These are phyloP conservation scores for Penstemon barbatus DNA, from an alignment of 257 asterid species.

Conservation along the genomic window DNA sequence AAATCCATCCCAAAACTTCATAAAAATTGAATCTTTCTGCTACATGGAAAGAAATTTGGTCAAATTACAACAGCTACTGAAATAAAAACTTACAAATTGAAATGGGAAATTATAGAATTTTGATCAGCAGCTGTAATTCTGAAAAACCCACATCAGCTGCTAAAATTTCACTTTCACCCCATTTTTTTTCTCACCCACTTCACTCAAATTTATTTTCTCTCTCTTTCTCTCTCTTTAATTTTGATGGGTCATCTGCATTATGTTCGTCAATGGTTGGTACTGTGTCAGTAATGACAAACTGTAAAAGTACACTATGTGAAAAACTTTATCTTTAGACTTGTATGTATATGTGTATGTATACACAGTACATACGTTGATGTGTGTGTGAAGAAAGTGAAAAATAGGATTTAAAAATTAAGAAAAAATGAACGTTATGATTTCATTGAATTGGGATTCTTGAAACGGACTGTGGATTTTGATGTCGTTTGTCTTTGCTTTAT, in stretches of 20 bases:
- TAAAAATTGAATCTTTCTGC: constrained; percentile 28
- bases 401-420: background rate
- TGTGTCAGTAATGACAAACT: constrained; percentile 39
- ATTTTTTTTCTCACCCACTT: constrained; percentile 29
- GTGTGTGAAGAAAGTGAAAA: background rate
- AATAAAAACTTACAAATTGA: constrained; percentile 37
- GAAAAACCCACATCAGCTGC: constrained; percentile 55
- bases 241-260: constrained; percentile 10
- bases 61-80: background rate
- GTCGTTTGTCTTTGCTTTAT: constrained; percentile 27
- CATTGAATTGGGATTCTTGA: constrained; percentile 20
- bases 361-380: background rate
- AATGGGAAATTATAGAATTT: constrained; percentile 29
- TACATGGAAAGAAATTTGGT: background rate
- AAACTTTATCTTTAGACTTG: constrained; percentile 1
- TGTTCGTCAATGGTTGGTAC: constrained; percentile 30
- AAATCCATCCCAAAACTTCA: constrained; percentile 22
- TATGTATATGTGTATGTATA: constrained; percentile 20
- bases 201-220: constrained; percentile 3
- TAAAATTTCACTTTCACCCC: constrained; percentile 48
- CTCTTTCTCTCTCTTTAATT: constrained; percentile 27
- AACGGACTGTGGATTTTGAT: constrained; percentile 26
- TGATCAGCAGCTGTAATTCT: constrained; percentile 63
- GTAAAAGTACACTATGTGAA: constrained; percentile 29
- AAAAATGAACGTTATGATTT: constrained; percentile 13